phyloP scores from a whole-genome alignment of 2,329 filamentous ascomycete genomes.

The Hypocrella siamensis region DNA sequence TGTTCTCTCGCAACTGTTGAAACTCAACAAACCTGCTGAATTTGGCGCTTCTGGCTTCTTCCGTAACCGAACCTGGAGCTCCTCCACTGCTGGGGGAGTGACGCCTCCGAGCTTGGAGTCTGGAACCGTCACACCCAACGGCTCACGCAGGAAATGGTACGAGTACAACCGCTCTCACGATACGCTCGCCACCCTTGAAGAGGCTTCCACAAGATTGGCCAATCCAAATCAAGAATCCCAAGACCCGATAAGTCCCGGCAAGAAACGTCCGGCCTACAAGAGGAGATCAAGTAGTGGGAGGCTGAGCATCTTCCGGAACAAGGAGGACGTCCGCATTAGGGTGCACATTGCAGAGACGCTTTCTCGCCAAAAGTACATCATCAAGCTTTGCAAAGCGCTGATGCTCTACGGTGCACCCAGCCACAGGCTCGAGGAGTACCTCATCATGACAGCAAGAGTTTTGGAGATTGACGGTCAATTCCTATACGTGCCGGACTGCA shows the following conservation, averaged over 20 bases:
- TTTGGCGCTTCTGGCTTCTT: conserved; percentile 4
- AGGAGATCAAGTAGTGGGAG: conserved; percentile 19
- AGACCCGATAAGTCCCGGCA: conserved; percentile 9
- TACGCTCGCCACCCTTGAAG: conserved; percentile 29
- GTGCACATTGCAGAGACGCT: conserved; percentile 50
- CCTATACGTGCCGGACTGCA: conserved; percentile 76
- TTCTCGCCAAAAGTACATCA: conserved; percentile 64
- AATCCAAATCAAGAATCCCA: conserved; percentile 8
- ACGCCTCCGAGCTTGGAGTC: conserved; percentile 18
- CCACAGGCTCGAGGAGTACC: conserved; percentile 78
- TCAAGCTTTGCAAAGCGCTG: conserved; percentile 67
- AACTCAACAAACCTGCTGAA: conserved; percentile 26
- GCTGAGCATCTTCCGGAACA: conserved; percentile 22
- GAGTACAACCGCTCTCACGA: conserved; percentile 30
- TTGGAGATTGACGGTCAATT: conserved; percentile 81
- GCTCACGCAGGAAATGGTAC: conserved; percentile 30
- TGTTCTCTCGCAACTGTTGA: conserved; percentile 28
- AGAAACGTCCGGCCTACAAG: conserved; percentile 19
- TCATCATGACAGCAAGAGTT: conserved; percentile 70
- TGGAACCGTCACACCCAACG: conserved; percentile 24
- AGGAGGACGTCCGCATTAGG: conserved; percentile 29
- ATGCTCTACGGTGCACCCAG: conserved; percentile 86
- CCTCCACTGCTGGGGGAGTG: conserved; percentile 11
- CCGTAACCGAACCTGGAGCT: conserved; percentile 11
- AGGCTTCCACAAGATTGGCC: conserved; percentile 21